Evolutionary conservation across 768 basidiomycete genomes (phyloP).

Genomic region (Lactarius sp.): DNA sequence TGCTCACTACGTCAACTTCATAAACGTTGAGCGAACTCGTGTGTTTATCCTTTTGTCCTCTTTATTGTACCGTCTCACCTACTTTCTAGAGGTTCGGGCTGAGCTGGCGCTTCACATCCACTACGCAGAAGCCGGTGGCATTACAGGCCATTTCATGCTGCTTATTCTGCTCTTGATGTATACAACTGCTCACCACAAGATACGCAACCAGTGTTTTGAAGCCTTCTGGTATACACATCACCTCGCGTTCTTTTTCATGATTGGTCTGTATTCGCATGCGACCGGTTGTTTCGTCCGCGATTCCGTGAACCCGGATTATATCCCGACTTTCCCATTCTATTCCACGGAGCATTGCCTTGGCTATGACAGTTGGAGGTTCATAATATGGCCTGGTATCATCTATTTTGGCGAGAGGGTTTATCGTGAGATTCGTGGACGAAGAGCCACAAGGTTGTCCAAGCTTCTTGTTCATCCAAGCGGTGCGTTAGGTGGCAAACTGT

Average conservation of each 20-base stretch:
- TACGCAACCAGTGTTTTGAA: constrained; percentile 88
- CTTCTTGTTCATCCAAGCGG: constrained; percentile 88
- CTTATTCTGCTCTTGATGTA: constrained; percentile 92
- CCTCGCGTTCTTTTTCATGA: constrained; percentile 90
- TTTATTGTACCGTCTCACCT: background rate
- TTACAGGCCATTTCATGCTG: constrained; percentile 94
- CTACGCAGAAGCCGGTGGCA: constrained; percentile 84
- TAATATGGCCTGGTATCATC: constrained; percentile 85
- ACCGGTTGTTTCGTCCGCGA: constrained; percentile 96
- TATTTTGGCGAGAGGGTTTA: constrained; percentile 87
- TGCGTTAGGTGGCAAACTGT: constrained; percentile 33
- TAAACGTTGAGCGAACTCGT: constrained; percentile 88
- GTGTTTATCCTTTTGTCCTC: constrained; percentile 31
- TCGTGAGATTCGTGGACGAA: constrained; percentile 76
- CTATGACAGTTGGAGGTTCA: constrained; percentile 87
- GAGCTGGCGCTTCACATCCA: constrained; percentile 78
- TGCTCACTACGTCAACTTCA: constrained; percentile 90
- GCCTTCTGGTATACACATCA: constrained; percentile 98
- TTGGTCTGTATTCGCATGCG: constrained; percentile 85
- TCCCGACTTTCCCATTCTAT: constrained; percentile 78
- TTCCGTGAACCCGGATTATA: constrained; percentile 65
- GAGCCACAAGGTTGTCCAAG: constrained; percentile 73
- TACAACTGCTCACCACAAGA: constrained; percentile 82
- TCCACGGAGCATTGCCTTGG: constrained; percentile 83
- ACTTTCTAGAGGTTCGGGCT: constrained; percentile 64